phyloP scores from a whole-genome alignment of 2,329 filamentous ascomycete species.

The Fusarium sp. region DNA sequence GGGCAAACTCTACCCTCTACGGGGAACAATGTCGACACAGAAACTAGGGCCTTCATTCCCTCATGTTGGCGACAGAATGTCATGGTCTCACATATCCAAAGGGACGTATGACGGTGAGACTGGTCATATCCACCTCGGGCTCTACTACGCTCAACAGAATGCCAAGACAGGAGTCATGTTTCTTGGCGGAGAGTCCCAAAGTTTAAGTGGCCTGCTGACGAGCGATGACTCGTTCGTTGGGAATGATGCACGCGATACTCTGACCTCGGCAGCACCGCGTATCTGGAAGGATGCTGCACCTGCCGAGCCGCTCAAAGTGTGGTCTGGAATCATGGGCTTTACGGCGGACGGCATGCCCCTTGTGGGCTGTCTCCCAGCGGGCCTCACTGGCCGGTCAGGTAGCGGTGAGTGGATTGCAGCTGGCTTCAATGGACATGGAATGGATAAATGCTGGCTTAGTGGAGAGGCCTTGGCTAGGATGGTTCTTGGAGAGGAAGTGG shows the following conservation, averaged over 20 bases:
- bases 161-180: slow-evolving; percentile 57
- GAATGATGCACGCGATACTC: slow-evolving; percentile 46
- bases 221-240: slow-evolving; percentile 57
- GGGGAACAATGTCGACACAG: slow-evolving; percentile 62
- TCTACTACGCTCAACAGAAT: slow-evolving; percentile 45
- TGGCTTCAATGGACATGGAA: slow-evolving; percentile 62
- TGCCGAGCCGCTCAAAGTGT: slow-evolving; percentile 49
- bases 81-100: slow-evolving; percentile 61
- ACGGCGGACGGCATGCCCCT: slow-evolving; percentile 61
- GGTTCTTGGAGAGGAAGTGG: slow-evolving; percentile 35
- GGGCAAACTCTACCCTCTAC: slow-evolving; percentile 56
- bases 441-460: slow-evolving; percentile 63
- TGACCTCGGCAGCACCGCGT: slow-evolving; percentile 52
- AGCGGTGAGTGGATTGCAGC: slow-evolving; percentile 60
- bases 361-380: slow-evolving; percentile 57
- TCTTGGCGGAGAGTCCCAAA: slow-evolving; percentile 62
- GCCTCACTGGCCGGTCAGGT: slow-evolving; percentile 26
- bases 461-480: slow-evolving; percentile 54
- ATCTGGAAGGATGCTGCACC: slow-evolving; percentile 43
- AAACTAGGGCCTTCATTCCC: slow-evolving; percentile 50
- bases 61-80: slow-evolving; percentile 45
- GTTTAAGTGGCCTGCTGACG: slow-evolving; percentile 53
- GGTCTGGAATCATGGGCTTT: slow-evolving; percentile 61
- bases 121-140: slow-evolving; percentile 49
- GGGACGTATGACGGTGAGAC: slow-evolving; percentile 61